Conservation (phyloP, 192 early-diverging fungal genomes). For the Chytriomyces sp. region DNA sequence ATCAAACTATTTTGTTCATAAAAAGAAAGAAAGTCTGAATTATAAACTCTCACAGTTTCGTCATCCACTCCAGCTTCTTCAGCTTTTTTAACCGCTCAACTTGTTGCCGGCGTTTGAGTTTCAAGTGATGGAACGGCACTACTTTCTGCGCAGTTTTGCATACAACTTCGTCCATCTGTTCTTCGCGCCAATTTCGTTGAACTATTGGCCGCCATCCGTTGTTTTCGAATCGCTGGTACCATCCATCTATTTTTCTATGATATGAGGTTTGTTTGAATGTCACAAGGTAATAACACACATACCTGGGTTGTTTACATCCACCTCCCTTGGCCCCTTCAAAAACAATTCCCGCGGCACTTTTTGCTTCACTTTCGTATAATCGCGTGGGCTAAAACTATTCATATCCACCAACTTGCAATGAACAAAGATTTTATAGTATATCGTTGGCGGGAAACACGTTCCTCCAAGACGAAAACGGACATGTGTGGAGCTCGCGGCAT, state of each 20-base stretch:
- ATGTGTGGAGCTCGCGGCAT: constrained; percentile 52
- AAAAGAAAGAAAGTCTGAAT: background rate
- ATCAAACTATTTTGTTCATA: too few relatives aligned
- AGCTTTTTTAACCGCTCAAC: constrained; percentile 41
- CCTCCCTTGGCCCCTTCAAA: constrained; percentile 34
- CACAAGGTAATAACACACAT: background rate
- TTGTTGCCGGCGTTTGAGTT: constrained; percentile 53
- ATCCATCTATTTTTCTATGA: constrained; percentile 38
- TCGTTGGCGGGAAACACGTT: constrained; percentile 58
- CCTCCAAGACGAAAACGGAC: constrained; percentile 66
- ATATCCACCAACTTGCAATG: constrained; percentile 62
- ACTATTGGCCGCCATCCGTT: constrained; percentile 67
- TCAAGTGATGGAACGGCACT: constrained; percentile 53
- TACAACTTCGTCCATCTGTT: constrained; percentile 21
- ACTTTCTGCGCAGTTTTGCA: constrained; percentile 22
- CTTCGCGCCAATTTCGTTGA: constrained; percentile 42
- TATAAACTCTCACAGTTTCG: constrained; percentile 53
- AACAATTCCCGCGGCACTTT: constrained; percentile 50
- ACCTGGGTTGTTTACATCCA: background rate
- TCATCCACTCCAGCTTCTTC: constrained; percentile 61
- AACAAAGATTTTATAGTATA: constrained; percentile 68
- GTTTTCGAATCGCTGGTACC: constrained; percentile 63
- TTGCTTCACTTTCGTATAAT: constrained; percentile 59
- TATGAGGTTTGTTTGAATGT: background rate
- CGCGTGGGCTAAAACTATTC: constrained; percentile 64